Evolutionary conservation across 2,329 filamentous ascomycete species (phyloP).

Genomic region (Xylaria arbuscula): DNA sequence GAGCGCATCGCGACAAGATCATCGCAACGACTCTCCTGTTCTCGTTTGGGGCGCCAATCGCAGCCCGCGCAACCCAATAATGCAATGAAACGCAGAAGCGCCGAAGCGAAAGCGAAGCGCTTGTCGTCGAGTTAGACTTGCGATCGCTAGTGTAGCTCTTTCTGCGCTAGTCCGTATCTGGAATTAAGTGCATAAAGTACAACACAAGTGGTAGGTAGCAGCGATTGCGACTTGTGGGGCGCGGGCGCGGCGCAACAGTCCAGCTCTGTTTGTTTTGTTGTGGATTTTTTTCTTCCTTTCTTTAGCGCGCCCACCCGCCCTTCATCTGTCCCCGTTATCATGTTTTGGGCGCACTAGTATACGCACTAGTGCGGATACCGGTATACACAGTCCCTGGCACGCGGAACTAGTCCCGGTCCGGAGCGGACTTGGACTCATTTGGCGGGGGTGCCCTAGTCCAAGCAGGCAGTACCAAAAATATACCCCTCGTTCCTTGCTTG

Average conservation of each 20-base stretch:
- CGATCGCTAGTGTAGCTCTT: conserved; percentile 12
- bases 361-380: too few species aligned
- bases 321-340: too few species aligned
- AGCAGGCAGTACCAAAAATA: too few species aligned
- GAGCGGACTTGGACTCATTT: not conserved
- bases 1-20: conserved; percentile 14
- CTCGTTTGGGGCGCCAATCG: conserved; percentile 7
- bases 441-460: not conserved
- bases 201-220: too few species aligned
- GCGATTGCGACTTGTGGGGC: not conserved
- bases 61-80: conserved; percentile 20
- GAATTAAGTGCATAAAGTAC: not conserved
- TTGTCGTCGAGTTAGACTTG: conserved; percentile 38
- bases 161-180: conserved; percentile 26
- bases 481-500: conserved; percentile 22
- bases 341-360: not conserved
- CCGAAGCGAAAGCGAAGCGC: not conserved
- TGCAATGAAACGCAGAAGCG: too few species aligned
- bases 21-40: not conserved
- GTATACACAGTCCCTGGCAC: not conserved
- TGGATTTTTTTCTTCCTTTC: not conserved
- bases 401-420: not conserved
- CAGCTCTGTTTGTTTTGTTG: too few species aligned
- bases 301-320: not conserved
- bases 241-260: not conserved